These are phyloP conservation scores for Arctium lappa DNA, from an alignment of 129 eudicot genomes.

Conservation along the genomic window DNA sequence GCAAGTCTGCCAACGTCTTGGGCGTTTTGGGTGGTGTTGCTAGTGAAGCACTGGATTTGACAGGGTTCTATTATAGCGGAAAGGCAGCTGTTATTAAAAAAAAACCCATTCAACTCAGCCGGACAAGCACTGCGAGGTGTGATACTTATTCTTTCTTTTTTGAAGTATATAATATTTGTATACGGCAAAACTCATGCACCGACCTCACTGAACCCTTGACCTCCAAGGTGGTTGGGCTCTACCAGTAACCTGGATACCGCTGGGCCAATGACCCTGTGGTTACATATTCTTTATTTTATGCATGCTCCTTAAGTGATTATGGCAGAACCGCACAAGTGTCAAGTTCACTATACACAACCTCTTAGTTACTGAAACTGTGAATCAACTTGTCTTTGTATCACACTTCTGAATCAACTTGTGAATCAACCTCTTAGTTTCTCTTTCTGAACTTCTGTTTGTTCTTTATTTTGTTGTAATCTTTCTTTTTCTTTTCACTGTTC, in stretches of 20 bases:
- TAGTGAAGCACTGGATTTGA: conserved; percentile 83
- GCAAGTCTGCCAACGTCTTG: conserved; percentile 93
- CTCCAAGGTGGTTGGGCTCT: not conserved
- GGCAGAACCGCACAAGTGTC: not conserved
- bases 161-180: not conserved
- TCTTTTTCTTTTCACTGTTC: not conserved
- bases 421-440: not conserved
- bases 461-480: not conserved
- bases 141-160: not conserved
- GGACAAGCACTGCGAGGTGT: conserved; percentile 81
- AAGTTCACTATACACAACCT: conserved; percentile 3
- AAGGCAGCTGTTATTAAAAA: conserved; percentile 60
- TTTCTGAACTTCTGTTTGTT: not conserved
- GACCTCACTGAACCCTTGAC: not conserved
- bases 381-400: not conserved
- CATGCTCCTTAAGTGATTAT: not conserved
- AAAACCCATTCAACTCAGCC: conserved; percentile 57
- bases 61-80: conserved; percentile 92
- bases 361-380: not conserved
- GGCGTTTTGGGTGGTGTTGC: conserved; percentile 98
- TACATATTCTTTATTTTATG: not conserved
- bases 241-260: not conserved
- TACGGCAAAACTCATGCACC: not conserved
- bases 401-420: not conserved
- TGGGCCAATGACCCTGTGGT: not conserved